Evolutionary conservation across 345 rosid genomes (phyloP), one percentile per base, ranked within the genome.

Genomic region (Sonneratia alba): DNA sequence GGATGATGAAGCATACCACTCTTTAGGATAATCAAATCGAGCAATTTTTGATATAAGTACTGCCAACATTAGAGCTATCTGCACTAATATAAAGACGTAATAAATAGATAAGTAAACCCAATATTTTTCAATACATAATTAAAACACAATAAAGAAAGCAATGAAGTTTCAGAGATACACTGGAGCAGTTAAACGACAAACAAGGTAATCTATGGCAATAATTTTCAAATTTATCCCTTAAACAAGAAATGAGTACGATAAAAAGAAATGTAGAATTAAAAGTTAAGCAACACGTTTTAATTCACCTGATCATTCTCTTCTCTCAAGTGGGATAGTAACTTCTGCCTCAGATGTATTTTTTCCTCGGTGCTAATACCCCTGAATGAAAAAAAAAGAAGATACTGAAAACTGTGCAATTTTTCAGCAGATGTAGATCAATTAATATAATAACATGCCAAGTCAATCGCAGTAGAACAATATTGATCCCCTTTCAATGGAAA

Each of bases 11-110:
- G 74, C 36, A 14, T 80, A 86, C 96, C 96, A 95, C 78, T 95
- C 99, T 79, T 83, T 87, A 21, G 97, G 99, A 89, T 95, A 95
- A 83, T 95, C 99, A 70, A 92, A 83, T 56, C 97, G 99, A 63
- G 97, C 94, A 79, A 92, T 90, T 81, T 87, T 92, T 48, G 99
- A 92, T 71, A 92, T 79, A 56, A 92, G 91, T 71, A 95, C 97
- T 68, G 97, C 93, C 77, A 92, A 77, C 90, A 87, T 79, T 72
- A 78, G 83, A 72, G 97, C 94, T 71, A 95, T 86, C 99, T 95
- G 90, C 22, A 70, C 51, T 61, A 62, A 76, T 68, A 24, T 36
- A 68, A 67, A 51, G 61, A 70, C 21, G 43, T 56, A 13, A 57
- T 18, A 55, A 2, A 59, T 22, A 59, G 38, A 34, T 62, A 62